Base-by-base conservation (phyloP, 805 yeast genomes). In the Yarrowia deformans region DNA sequence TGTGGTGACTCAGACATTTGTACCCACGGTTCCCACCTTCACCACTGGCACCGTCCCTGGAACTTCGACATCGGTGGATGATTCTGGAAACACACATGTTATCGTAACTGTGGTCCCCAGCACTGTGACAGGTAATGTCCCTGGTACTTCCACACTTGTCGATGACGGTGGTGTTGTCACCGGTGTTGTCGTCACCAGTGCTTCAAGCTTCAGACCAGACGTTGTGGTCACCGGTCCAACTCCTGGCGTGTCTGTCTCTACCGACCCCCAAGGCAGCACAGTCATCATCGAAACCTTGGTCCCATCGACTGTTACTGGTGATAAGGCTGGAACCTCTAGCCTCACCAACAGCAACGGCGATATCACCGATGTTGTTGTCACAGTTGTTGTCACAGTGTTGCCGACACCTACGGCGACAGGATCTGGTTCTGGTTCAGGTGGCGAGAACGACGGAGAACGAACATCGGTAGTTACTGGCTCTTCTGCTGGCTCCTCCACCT, bases 361-460 rank as follows among this genome's bases (percentile, higher is more conserved):
- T 7, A 35, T 29, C 9, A 48, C 52, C 3, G 14, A 29, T 14
- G 52, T 48, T 8, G 35, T 48, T 14, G 29, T 46, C 16, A 46
- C 50, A 5, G 52, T 48, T 8, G 35, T 48, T 8, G 29, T 46
- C 16, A 46, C 50, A 5, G 50, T 43, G 46, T 9, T 34, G 8
- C 46, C 46, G 3, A 43, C 46, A 18, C 16, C 32, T 10, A 18
- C 49, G 18, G 10, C 23, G 5, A 18, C 49, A 18, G 32, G 32
- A 45, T 19, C 52, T 16, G 54, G 54, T 14, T 29, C 54, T 29
- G 54, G 34, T 7, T 48, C 37, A 16, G 54, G 54, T 8, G 54
- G 14, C 13, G 37, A 18, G 14, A 35, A 12, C 35, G n/a, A 23
- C 16, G 54, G 18, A 48, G 37, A 12, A 14, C 13, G 8, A 23